Conservation (phyloP, 768 basidiomycete species). For the Grammothele lineata region DNA sequence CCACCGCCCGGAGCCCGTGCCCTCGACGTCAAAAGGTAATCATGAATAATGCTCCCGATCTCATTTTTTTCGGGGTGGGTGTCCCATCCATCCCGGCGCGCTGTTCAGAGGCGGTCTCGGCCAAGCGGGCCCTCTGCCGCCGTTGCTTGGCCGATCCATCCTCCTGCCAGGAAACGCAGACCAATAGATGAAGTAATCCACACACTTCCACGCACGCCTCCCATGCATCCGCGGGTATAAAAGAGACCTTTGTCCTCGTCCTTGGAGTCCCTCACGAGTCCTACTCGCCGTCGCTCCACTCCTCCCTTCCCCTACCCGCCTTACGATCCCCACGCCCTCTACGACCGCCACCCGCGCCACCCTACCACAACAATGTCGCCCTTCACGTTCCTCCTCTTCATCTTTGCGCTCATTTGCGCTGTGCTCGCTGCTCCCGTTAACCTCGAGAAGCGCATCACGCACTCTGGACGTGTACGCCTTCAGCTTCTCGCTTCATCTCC, state of each 20-base stretch:
- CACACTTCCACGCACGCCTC: slow-evolving; percentile 9
- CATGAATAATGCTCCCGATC: neutral
- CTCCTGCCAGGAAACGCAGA: neutral
- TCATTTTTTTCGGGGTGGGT: slow-evolving; percentile 11
- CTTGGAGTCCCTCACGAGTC: slow-evolving; percentile 16
- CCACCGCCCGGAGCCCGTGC: neutral
- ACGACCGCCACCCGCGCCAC: slow-evolving; percentile 9
- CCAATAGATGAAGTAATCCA: slow-evolving; percentile 12
- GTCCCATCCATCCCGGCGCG: too few species aligned
- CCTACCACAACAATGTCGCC: slow-evolving; percentile 34
- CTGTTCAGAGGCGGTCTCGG: neutral
- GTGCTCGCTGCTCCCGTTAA: slow-evolving; percentile 45
- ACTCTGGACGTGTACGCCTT: slow-evolving; percentile 49
- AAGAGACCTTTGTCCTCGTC: slow-evolving; percentile 10
- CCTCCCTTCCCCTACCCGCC: slow-evolving; percentile 17
- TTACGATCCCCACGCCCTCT: slow-evolving; percentile 14
- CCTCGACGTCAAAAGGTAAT: slow-evolving; percentile 15
- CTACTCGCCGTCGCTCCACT: slow-evolving; percentile 22
- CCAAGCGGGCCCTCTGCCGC: neutral
- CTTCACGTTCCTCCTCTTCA: slow-evolving; percentile 30
- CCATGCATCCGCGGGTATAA: slow-evolving; percentile 18
- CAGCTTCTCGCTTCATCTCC: neutral
- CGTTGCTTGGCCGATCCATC: neutral
- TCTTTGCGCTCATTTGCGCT: slow-evolving; percentile 39
- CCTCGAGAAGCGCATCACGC: slow-evolving; percentile 50